These are phyloP conservation scores for Chalciporus sp. DNA, from an alignment of 1,284 basidiomycete genomes.

Conservation along the genomic window DNA sequence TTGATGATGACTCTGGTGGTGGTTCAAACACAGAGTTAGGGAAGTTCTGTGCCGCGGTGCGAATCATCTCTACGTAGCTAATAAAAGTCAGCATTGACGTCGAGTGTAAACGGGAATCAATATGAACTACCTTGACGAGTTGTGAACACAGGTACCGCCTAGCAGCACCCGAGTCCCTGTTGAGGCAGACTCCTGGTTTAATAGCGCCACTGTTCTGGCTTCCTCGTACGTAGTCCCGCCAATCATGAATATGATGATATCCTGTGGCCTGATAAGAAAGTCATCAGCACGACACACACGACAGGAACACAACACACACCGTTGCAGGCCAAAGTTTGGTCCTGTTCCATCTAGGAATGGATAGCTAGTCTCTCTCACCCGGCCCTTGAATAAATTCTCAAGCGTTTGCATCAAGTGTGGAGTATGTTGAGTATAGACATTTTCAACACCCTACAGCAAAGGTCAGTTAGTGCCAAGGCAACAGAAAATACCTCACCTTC, in stretches of 20 bases:
- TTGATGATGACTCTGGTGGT: conserved; percentile 66
- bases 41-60: conserved; percentile 61
- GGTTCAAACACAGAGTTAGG: conserved; percentile 69
- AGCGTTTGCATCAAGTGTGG: conserved; percentile 93
- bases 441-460: conserved; percentile 84
- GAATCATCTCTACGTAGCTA: conserved; percentile 78
- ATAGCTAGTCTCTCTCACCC: conserved; percentile 86
- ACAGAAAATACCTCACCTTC: conserved; percentile 56
- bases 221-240: conserved; percentile 96
- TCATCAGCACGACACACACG: conserved; percentile 2
- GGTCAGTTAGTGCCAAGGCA: conserved; percentile 1
- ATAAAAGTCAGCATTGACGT: conserved; percentile 5
- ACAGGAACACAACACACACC: conserved; percentile 41
- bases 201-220: conserved; percentile 77
- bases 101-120: background rate
- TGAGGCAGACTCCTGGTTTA: conserved; percentile 77
- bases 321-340: conserved; percentile 67
- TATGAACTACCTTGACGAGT: conserved; percentile 75
- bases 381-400: conserved; percentile 87
- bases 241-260: conserved; percentile 93
- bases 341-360: conserved; percentile 82
- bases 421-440: conserved; percentile 98
- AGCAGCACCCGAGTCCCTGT: conserved; percentile 77
- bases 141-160: conserved; percentile 92
- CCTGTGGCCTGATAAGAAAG: conserved; percentile 71